These are phyloP conservation scores for Simmondsia chinensis DNA, from an alignment of 148 eudicot species.

Conservation along the genomic window DNA sequence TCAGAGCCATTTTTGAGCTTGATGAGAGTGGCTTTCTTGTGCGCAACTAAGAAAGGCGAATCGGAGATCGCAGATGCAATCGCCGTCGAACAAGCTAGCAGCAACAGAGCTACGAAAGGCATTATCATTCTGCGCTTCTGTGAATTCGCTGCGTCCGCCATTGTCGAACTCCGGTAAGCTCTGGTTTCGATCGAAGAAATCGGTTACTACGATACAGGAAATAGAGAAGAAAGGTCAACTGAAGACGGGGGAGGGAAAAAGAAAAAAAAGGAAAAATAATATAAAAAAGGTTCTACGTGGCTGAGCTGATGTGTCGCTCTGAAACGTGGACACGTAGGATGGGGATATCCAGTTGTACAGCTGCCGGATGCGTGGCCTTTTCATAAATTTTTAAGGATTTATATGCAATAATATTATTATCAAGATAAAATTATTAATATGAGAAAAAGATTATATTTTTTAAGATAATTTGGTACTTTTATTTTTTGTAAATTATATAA, in stretches of 20 bases:
- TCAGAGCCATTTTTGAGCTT: conserved; percentile 30
- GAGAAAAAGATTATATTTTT: too few species aligned
- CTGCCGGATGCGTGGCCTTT: background rate
- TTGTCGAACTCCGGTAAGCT: conserved; percentile 1
- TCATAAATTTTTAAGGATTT: too few species aligned
- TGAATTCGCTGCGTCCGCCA: conserved; percentile 8
- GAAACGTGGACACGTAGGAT: background rate
- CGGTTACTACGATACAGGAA: too few species aligned
- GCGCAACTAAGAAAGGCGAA: conserved; percentile 41
- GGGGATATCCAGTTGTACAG: background rate
- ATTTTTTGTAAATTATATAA: too few species aligned
- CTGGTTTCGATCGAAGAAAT: too few species aligned
- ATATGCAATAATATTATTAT: too few species aligned
- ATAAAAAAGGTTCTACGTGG: too few species aligned
- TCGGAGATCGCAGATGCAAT: conserved; percentile 16
- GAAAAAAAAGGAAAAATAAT: background rate
- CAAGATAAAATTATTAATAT: too few species aligned
- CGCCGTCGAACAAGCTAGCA: conserved; percentile 2
- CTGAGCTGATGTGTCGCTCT: conserved; percentile 11
- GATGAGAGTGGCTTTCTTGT: conserved; percentile 37
- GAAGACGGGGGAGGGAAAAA: background rate
- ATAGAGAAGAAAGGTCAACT: too few species aligned
- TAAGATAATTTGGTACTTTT: too few species aligned
- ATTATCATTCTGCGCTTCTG: background rate
- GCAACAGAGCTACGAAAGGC: conserved; percentile 6